These are phyloP conservation scores for Chenopodium suecicum DNA, from an alignment of 148 eudicot species.

Conservation along the genomic window DNA sequence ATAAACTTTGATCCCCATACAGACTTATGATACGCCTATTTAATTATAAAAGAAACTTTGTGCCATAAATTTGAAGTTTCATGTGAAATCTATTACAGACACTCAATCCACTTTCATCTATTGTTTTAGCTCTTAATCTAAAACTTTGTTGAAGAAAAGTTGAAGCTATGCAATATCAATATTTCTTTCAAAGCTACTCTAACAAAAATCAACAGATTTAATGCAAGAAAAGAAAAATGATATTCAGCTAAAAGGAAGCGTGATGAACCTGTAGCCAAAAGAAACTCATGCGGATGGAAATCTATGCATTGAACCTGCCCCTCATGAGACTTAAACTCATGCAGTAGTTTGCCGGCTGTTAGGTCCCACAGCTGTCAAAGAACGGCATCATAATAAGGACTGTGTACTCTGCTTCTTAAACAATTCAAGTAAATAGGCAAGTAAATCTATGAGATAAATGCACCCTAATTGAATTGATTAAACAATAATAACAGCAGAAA, in stretches of 20 bases:
- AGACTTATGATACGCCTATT: neutral
- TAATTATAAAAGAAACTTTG: neutral
- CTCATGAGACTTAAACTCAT: slow-evolving; percentile 92
- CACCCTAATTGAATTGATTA: neutral
- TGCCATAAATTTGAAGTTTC: neutral
- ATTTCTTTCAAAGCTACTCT: neutral
- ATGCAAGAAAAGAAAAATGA: slow-evolving; percentile 4
- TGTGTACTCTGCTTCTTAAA: neutral
- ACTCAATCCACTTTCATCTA: neutral
- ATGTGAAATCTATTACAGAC: neutral
- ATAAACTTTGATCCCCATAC: neutral
- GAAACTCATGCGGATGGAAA: slow-evolving; percentile 95
- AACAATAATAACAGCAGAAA: neutral
- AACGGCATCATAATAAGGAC: slow-evolving; percentile 21
- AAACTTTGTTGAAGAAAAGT: neutral
- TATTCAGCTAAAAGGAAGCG: slow-evolving; percentile 6
- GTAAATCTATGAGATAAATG: slow-evolving; percentile 2
- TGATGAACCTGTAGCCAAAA: slow-evolving; percentile 88
- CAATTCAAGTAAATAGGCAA: neutral
- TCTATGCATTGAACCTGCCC: slow-evolving; percentile 96
- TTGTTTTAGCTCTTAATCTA: neutral
- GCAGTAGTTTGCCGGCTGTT: slow-evolving; percentile 95
- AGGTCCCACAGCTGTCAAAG: slow-evolving; percentile 87
- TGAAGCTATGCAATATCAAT: neutral
- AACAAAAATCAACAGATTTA: slow-evolving; percentile 5